A percentile compares a stretch with the other conserved stretches of the same genome.
These are phyloP conservation scores for Gaertneriomyces semiglobifer DNA, from an alignment of 192 early-diverging fungal species.

Conservation along the genomic window DNA sequence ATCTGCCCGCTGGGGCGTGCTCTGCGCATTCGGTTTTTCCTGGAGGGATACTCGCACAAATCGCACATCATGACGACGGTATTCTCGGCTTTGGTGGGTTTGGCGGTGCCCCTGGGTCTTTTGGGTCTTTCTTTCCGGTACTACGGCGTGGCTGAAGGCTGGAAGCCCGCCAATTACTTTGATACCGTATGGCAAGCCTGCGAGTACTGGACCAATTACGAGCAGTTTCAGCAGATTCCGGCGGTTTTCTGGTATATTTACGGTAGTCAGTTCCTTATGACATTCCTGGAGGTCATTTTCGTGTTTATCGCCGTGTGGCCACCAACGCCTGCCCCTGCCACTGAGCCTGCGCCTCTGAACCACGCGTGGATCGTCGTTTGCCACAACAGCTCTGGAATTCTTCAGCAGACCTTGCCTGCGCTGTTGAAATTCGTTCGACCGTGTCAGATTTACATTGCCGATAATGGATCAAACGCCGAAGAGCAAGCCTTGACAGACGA, in stretches of 20 bases:
- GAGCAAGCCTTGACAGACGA: slow-evolving; percentile 19
- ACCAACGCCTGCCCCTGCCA: neutral
- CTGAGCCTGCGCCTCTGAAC: neutral
- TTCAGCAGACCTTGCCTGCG: slow-evolving; percentile 7
- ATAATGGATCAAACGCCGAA: slow-evolving; percentile 25
- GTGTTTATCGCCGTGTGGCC: neutral
- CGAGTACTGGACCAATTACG: no score
- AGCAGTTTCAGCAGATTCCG: no score
- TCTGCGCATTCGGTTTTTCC: neutral
- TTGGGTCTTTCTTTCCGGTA: no score
- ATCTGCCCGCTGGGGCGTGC: neutral
- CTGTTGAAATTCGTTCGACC: slow-evolving; percentile 22
- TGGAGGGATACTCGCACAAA: slow-evolving; percentile 2
- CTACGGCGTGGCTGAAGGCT: no score
- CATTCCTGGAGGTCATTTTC: no score
- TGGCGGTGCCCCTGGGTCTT: no score
- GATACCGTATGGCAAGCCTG: no score
- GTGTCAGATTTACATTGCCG: slow-evolving; percentile 25
- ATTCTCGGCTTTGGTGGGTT: no score
- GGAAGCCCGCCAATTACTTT: no score
- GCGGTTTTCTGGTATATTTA: no score
- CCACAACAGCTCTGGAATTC: slow-evolving; percentile 26
- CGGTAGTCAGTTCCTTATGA: no score
- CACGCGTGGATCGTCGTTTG: slow-evolving; percentile 26
- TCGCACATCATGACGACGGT: neutral